Percentiles rank a stretch among this genome's conserved stretches.
These are phyloP conservation scores for Fraxinus sp. DNA, from an alignment of 305 asterid species.

Conservation along the genomic window DNA sequence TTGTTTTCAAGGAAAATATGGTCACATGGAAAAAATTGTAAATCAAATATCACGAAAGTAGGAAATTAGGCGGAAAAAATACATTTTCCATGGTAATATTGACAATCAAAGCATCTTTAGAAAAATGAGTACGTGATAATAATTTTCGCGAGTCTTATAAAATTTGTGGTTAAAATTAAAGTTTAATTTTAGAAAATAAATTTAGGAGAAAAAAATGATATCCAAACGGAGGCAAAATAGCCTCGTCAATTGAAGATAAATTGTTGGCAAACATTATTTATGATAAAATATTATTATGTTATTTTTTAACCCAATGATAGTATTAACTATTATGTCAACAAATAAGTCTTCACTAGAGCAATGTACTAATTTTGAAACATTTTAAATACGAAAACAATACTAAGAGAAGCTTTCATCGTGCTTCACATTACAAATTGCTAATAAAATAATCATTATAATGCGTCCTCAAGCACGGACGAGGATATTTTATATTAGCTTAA, in stretches of 20 bases:
- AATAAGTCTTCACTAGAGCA: not conserved
- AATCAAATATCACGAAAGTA: too few species aligned
- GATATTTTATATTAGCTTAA: too few species aligned
- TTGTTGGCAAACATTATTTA: not conserved
- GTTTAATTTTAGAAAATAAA: too few species aligned
- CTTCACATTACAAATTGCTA: not conserved
- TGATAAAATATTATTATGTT: not conserved
- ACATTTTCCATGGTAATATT: too few species aligned
- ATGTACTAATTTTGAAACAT: not conserved
- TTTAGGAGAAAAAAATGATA: not conserved
- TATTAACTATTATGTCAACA: not conserved
- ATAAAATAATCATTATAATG: not conserved
- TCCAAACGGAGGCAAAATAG: not conserved
- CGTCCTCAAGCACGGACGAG: not conserved
- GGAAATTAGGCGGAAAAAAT: too few species aligned
- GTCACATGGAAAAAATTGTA: too few species aligned
- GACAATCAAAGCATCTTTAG: too few species aligned
- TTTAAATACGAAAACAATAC: not conserved
- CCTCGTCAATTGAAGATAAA: not conserved
- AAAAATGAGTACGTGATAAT: too few species aligned
- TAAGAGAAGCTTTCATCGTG: not conserved
- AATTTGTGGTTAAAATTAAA: too few species aligned
- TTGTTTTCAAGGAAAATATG: too few species aligned
- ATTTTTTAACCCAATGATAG: not conserved
- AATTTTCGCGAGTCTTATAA: too few species aligned